Base-by-base conservation (phyloP, 1,139 yeast species). In the Yamadazyma songkhlaensis region DNA sequence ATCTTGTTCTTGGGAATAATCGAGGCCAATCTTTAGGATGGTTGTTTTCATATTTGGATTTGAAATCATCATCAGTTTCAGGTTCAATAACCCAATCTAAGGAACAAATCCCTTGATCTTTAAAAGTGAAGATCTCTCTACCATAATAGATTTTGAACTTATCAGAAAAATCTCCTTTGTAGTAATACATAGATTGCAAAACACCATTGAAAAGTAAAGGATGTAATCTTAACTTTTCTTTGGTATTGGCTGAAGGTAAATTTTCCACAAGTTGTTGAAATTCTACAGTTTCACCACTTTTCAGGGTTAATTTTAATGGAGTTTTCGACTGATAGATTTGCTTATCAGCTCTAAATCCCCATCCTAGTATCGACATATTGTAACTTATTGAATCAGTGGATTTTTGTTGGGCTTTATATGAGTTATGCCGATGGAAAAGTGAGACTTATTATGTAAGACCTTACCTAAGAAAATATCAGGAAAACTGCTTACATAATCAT, bases 1-100 rank as follows among this genome's bases (percentile, higher is more conserved):
- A 86, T 50, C 96, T 71, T 2, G 95, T 84, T 54, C 95, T 74
- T 21, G 86, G 83, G 39, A 88, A 94, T 48, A 83, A 72, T 45
- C 79, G 75, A 5, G 96, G 96, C 62, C 82, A 81, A 26, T 74
- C 80, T 31, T 74, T 80, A 1, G 83, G 82, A 35, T 85, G 75
- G 2, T 81, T 76, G 48, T 76, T 72, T 11, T 62, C 50, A 43
- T 74, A 77, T 29, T 72, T 69, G 37, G 64, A 55, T 7, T 69
- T 54, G 60, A 87, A 85, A 11, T 60, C 62, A 14, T 67, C 73
- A 22, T 58, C 57, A 6, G 77, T 54, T 20, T 61, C 64, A 14
- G 84, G 81, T 54, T 42, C 45, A 32, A 86, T 72, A 3, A 76
- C 88, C 75, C 87, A 87, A 60, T 89, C 97, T 14, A 84, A 77